Evolutionary conservation across 192 early-diverging fungal species (phyloP).

Genomic region (Helicostylum pulchrum): DNA sequence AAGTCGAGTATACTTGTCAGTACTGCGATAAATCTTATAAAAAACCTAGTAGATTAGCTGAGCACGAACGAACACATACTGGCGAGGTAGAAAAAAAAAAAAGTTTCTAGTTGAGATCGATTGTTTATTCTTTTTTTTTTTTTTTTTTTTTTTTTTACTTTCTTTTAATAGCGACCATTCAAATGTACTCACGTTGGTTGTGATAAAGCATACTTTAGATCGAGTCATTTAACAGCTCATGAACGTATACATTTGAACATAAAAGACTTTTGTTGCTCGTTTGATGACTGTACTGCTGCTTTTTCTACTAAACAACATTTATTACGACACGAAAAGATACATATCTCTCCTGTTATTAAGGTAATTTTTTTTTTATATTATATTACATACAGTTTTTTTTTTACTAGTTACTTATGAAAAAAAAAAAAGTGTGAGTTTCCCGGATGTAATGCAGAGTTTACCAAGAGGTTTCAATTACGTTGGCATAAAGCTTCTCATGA

Average conservation of each 20-base stretch:
- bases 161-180: background rate
- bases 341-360: background rate
- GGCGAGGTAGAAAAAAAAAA: slow-evolving; percentile 4
- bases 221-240: slow-evolving; percentile 10
- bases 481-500: slow-evolving; percentile 9
- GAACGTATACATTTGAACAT: background rate
- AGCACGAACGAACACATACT: slow-evolving; percentile 10
- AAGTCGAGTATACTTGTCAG: background rate
- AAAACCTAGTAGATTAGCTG: background rate
- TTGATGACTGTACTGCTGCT: background rate
- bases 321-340: background rate
- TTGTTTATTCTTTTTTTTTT: no score
- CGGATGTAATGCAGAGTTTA: slow-evolving; percentile 3
- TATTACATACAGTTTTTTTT: background rate
- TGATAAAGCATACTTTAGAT: background rate
- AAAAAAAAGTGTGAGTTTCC: slow-evolving; percentile 11
- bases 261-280: slow-evolving; percentile 5
- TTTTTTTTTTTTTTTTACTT: background rate
- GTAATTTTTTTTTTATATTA: background rate
- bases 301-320: slow-evolving; percentile 13
- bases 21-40: slow-evolving; percentile 2
- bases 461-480: slow-evolving; percentile 7
- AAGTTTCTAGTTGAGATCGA: background rate
- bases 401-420: background rate
- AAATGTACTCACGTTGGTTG: background rate